These are phyloP conservation scores for Chimonanthus praecox DNA, from an alignment of 164 flowering plant genomes.

Conservation along the genomic window DNA sequence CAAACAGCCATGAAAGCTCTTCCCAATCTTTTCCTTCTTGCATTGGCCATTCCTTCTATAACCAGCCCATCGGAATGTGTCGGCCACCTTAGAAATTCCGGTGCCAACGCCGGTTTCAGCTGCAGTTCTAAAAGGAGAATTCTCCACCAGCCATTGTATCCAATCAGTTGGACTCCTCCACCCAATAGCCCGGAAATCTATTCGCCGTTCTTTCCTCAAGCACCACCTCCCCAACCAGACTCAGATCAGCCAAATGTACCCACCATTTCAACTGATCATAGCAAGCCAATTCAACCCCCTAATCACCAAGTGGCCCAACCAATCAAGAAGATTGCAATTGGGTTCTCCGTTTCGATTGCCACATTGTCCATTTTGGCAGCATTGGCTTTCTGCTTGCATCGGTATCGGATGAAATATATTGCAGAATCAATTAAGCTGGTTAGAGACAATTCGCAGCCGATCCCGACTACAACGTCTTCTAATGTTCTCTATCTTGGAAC, in stretches of 20 bases:
- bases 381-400: constrained; percentile 61
- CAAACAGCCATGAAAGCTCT: constrained; percentile 6
- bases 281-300: constrained; percentile 32
- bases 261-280: constrained; percentile 24
- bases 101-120: background rate
- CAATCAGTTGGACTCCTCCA: constrained; percentile 49
- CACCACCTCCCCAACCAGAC: constrained; percentile 29
- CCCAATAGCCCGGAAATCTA: constrained; percentile 31
- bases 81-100: background rate
- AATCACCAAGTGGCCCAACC: constrained; percentile 43
- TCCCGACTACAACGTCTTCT: constrained; percentile 30
- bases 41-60: background rate
- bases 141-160: constrained; percentile 83
- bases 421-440: constrained; percentile 66
- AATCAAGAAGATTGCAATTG: constrained; percentile 59
- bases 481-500: constrained; percentile 81
- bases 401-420: constrained; percentile 42
- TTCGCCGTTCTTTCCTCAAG: constrained; percentile 78
- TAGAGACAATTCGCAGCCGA: constrained; percentile 25
- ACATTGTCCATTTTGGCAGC: constrained; percentile 73
- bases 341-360: constrained; percentile 66
- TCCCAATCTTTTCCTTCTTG: background rate
- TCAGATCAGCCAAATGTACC: constrained; percentile 35
- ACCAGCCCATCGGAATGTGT: background rate
- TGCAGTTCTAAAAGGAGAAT: constrained; percentile 24